Conservation (phyloP, 2,329 filamentous ascomycete species). For the Biscogniauxia marginata region DNA sequence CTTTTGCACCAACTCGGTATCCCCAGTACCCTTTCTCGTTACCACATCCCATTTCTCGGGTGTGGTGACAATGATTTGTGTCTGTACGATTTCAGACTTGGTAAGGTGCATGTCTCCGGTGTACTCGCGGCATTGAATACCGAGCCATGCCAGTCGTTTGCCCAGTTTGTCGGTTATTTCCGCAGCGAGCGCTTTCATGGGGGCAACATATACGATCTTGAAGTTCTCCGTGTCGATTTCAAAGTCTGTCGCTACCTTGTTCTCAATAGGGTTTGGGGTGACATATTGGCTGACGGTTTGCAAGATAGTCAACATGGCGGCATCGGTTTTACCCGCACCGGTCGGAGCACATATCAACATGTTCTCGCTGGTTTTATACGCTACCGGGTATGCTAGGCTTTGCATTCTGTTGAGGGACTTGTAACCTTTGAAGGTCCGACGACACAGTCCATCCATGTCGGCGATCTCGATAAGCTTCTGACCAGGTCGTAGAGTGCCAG, state of each 20-base stretch:
- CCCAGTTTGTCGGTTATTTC: constrained; percentile 95
- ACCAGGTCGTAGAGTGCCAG: constrained; percentile 69
- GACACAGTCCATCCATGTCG: constrained; percentile 85
- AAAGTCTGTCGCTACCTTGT: constrained; percentile 73
- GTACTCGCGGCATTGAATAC: constrained; percentile 86
- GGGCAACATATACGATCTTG: constrained; percentile 98
- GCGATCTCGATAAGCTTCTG: constrained; percentile 76
- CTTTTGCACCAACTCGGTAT: constrained; percentile 96
- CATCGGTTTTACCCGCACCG: constrained; percentile 97
- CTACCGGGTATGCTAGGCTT: constrained; percentile 91
- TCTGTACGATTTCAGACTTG: constrained; percentile 91
- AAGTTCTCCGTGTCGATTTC: constrained; percentile 82
- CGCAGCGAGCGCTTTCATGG: constrained; percentile 97
- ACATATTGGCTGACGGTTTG: constrained; percentile 88
- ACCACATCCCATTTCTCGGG: constrained; percentile 99
- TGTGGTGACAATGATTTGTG: constrained; percentile 97
- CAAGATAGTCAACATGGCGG: constrained; percentile 92
- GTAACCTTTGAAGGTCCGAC: constrained; percentile 91
- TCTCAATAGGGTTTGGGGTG: constrained; percentile 73
- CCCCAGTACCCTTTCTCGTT: constrained; percentile 92
- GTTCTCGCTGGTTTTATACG: constrained; percentile 94
- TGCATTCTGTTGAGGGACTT: constrained; percentile 96
- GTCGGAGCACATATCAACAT: constrained; percentile 99
- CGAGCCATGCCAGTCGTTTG: constrained; percentile 89
- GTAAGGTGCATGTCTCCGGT: constrained; percentile 99